Conservation (phyloP, 768 basidiomycete genomes). For the Sutorius australiensis region DNA sequence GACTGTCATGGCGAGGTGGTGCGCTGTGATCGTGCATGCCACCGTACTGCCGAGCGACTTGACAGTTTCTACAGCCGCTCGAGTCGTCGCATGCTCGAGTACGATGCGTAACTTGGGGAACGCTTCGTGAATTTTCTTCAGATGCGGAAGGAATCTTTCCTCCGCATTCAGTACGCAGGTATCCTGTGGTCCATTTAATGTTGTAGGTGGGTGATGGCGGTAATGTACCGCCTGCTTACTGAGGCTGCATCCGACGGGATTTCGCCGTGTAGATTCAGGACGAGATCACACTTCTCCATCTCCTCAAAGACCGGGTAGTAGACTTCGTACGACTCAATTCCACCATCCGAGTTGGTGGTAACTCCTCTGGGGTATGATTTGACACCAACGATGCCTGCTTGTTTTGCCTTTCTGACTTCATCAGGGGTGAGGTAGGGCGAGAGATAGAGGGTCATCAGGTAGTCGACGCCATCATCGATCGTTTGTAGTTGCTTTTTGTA, state of each 20-base stretch:
- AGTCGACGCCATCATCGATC: slow-evolving; percentile 76
- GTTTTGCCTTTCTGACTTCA: slow-evolving; percentile 84
- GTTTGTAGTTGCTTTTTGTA: slow-evolving; percentile 74
- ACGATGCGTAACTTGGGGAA: slow-evolving; percentile 94
- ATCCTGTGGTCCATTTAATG: slow-evolving; percentile 47
- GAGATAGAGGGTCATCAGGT: slow-evolving; percentile 97
- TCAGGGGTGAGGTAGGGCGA: slow-evolving; percentile 85
- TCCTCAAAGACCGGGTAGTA: slow-evolving; percentile 92
- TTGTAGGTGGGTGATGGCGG: neutral
- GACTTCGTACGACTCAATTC: slow-evolving; percentile 91
- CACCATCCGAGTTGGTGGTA: slow-evolving; percentile 94
- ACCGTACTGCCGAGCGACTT: slow-evolving; percentile 76
- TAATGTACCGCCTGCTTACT: slow-evolving; percentile 34
- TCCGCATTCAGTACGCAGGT: slow-evolving; percentile 94
- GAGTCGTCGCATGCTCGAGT: slow-evolving; percentile 93
- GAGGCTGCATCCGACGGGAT: slow-evolving; percentile 78
- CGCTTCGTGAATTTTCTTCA: slow-evolving; percentile 69
- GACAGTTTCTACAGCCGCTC: slow-evolving; percentile 85
- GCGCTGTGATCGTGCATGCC: slow-evolving; percentile 95
- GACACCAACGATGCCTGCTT: slow-evolving; percentile 81
- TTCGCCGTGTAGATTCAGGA: slow-evolving; percentile 96
- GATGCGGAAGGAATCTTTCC: slow-evolving; percentile 80
- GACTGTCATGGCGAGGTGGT: slow-evolving; percentile 90
- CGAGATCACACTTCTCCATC: slow-evolving; percentile 92
- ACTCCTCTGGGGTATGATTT: slow-evolving; percentile 98